Base-by-base conservation (phyloP, 441 rosid species). In the Rhodomyrtus psidioides region DNA sequence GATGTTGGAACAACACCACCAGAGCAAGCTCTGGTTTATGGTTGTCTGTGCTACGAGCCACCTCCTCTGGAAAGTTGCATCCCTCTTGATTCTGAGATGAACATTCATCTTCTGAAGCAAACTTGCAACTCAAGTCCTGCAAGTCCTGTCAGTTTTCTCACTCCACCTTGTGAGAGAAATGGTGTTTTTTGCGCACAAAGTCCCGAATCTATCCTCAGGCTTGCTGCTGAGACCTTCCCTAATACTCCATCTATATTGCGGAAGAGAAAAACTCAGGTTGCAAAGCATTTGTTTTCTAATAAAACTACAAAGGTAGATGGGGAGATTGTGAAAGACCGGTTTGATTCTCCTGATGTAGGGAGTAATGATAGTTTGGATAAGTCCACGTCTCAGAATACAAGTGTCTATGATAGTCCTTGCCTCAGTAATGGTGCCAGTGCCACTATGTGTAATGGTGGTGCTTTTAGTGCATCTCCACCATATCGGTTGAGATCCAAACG, bases 181-280 rank as follows among this genome's bases (percentile, higher is more conserved):
- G 70, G 91, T 58, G 84, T 88, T 86, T 89, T 87, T 82, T 82
- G 86, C 87, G 88, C 86, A 28, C 93, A 88, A 57, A 95, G 96
- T 91, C 98, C 96, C 42, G 96, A 95, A 86, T 94, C 96, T 86
- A 89, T 92, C 84, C 89, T 98, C 88, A 95, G 94, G 90, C 91
- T 87, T 62, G 98, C 98, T 85, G 98, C 98, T 17, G 94, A 91
- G 89, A 96, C 91, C 83, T 98, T 88, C 89, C 98, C 97, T 28
- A 93, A 95, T 87, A 96, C 95, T 65, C 99, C 99, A 86, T 95
- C 99, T 53, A 96, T 98, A 82, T 91, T 94, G 84, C 92, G 98
- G 85, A 95, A 95, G 92, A 92, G 99, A 88, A 92, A 90, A 87
- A 84, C 87, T 24, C 86, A 81, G 90, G 88, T 51, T 84, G 91